Evolutionary conservation across 2,329 filamentous ascomycete genomes (phyloP).

Genomic region (Colletotrichum aenigma): DNA sequence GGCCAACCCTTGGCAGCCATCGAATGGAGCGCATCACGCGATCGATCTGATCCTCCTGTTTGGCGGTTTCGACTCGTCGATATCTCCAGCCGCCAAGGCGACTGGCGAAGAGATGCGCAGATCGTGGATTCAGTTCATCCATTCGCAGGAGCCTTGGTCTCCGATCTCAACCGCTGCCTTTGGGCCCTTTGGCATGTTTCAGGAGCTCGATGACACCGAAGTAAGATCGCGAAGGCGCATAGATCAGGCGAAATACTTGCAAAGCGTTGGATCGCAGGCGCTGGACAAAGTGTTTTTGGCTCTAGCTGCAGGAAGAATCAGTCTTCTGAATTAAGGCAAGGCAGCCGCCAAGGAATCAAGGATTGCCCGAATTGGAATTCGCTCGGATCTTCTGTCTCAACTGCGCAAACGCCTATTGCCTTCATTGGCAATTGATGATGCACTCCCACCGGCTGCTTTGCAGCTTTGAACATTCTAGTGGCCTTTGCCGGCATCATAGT

Average conservation of each 20-base stretch:
- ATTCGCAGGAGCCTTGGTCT: conserved; percentile 39
- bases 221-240: conserved; percentile 32
- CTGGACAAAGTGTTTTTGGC: not conserved
- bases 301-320: conserved; percentile 43
- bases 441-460: not conserved
- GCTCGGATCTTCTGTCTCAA: not conserved
- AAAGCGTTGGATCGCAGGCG: conserved; percentile 27
- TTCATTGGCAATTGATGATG: not conserved
- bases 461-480: not conserved
- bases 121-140: conserved; percentile 43
- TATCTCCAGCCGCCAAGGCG: conserved; percentile 33
- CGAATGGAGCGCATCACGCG: conserved; percentile 49
- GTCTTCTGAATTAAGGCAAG: conserved; percentile 36
- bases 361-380: not conserved
- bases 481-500: not conserved
- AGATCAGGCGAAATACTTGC: conserved; percentile 29
- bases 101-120: conserved; percentile 40
- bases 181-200: conserved; percentile 40
- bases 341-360: not conserved
- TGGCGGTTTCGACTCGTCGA: conserved; percentile 39
- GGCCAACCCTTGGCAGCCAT: conserved; percentile 50
- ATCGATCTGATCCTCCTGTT: conserved; percentile 51
- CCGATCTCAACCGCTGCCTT: conserved; percentile 35
- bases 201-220: conserved; percentile 33
- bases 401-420: not conserved